Base-by-base conservation (phyloP, 2,329 filamentous ascomycete species). In the Paramyrothecium sp. region DNA sequence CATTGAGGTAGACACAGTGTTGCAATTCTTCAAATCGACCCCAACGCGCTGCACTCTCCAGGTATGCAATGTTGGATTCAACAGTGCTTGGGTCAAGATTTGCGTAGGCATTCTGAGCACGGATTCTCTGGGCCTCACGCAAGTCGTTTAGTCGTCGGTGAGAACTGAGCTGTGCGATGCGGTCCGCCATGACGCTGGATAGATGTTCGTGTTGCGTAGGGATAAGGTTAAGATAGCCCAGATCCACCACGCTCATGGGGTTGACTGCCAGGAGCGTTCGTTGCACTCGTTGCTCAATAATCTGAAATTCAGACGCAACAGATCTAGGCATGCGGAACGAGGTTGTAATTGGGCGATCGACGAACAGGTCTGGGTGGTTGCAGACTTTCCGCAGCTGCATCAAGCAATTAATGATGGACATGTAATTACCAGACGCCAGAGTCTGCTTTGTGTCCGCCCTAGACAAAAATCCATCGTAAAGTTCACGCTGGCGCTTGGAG, bases 311-410 rank as follows among this genome's bases (percentile, higher is more conserved):
- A 2, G 89, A 86, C 10, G 88, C 79, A 3, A 92, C 87, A 3
- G 93, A 96, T 61, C 82, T 89, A 23, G 85, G 81, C 89, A 98
- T 96, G 3, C 92, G 91, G 72, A 97, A 96, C 1, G 95, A 98
- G 0, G 94, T 99, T 75, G 96, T 95, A 67, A 99, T 98, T 1
- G 92, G 93, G 17, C 95, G 87, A 58, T 96, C 96, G 64, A 98
- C 90, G 67, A 99, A 99, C 10, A 99, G 81, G 74, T 99, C 95
- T 0, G 95, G 96, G 69, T 99, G 95, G 65, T 99, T 99, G 81
- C 95, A 99, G 54, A 99, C 96, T 72, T 98, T 97, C 52, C 95
- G 88, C 54, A 99, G 81, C 70, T 97, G 95, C 92, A 99, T 97
- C 54, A 99, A 78, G 73, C 96, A 98, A 71, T 97, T 97, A 75